Percentiles rank a stretch among this genome's conserved stretches.
phyloP scores from a whole-genome alignment of 1,139 yeast species.

The Yamadazyma jaroonii region DNA sequence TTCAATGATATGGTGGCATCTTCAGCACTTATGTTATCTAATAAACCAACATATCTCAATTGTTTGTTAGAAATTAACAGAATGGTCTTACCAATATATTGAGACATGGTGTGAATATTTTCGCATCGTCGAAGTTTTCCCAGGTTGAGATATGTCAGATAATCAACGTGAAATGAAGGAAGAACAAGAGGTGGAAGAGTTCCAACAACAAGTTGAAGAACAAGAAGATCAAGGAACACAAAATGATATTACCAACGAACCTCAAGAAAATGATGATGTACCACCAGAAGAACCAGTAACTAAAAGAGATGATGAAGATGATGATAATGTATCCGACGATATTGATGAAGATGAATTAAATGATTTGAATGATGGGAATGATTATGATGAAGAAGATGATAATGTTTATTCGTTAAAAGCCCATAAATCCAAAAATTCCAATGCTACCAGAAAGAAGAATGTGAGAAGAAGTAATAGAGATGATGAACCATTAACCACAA shows the following conservation, averaged over 20 bases:
- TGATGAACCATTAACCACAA: conserved; percentile 6
- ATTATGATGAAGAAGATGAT: conserved; percentile 18
- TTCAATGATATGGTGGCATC: conserved; percentile 87
- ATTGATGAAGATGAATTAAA: conserved; percentile 7
- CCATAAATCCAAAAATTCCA: conserved; percentile 22
- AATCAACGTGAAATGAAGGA: conserved; percentile 1
- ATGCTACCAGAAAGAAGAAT: conserved; percentile 36
- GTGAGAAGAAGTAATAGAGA: conserved; percentile 24
- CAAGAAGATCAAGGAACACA: conserved; percentile 11
- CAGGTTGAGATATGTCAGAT: conserved; percentile 1
- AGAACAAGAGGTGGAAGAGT: conserved; percentile 6
- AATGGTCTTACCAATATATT: conserved; percentile 89
- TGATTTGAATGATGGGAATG: conserved; percentile 15
- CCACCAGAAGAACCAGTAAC: background rate
- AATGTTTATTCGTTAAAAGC: conserved; percentile 32
- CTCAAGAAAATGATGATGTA: background rate
- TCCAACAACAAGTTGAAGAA: conserved; percentile 13
- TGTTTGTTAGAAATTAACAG: conserved; percentile 86
- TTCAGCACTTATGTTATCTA: conserved; percentile 85
- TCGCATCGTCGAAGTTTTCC: conserved; percentile 5
- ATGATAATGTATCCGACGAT: conserved; percentile 11
- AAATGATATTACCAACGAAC: background rate
- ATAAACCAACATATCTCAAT: conserved; percentile 81
- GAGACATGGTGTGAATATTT: conserved; percentile 54
- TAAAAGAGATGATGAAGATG: conserved; percentile 1